These are phyloP conservation scores for Corinectria fuckeliana DNA, from an alignment of 2,329 filamentous ascomycete genomes.

Conservation along the genomic window DNA sequence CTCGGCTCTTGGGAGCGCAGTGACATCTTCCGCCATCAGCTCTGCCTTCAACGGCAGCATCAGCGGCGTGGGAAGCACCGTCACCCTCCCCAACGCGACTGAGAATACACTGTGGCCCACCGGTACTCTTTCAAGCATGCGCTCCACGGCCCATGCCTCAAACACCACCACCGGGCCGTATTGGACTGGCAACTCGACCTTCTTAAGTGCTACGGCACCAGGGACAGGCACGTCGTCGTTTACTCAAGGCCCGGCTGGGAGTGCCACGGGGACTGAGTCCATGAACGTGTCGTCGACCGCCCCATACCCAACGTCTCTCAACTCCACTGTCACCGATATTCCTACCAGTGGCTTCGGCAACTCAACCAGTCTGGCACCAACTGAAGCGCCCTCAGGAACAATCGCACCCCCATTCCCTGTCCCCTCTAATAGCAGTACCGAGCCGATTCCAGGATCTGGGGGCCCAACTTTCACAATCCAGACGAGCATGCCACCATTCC, in stretches of 20 bases:
- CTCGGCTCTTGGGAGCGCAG: not conserved
- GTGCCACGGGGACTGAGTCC: conserved; percentile 1
- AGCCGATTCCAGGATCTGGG: not conserved
- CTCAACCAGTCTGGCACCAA: conserved; percentile 3
- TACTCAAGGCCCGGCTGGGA: conserved; percentile 5
- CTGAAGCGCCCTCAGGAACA: conserved; percentile 5
- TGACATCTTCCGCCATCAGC: not conserved
- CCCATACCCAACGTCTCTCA: conserved; percentile 10
- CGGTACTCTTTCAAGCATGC: conserved; percentile 1
- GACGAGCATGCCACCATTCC: conserved; percentile 20
- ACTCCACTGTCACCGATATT: conserved; percentile 6
- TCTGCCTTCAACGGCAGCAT: conserved; percentile 16
- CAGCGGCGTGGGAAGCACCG: conserved; percentile 13
- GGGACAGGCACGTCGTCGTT: conserved; percentile 1
- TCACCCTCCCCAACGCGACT: conserved; percentile 28
- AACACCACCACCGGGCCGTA: conserved; percentile 12
- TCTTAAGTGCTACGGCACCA: not conserved
- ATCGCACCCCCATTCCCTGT: conserved; percentile 11
- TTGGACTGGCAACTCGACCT: conserved; percentile 15
- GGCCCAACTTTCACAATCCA: not conserved
- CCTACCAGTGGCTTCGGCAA: conserved; percentile 4
- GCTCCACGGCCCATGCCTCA: conserved; percentile 6
- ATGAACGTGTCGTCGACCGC: conserved; percentile 1
- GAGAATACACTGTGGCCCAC: conserved; percentile 4
- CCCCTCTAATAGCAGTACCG: conserved; percentile 6